Base-by-base conservation (phyloP, 805 yeast species). In the Starmerella lactis-condensi region DNA sequence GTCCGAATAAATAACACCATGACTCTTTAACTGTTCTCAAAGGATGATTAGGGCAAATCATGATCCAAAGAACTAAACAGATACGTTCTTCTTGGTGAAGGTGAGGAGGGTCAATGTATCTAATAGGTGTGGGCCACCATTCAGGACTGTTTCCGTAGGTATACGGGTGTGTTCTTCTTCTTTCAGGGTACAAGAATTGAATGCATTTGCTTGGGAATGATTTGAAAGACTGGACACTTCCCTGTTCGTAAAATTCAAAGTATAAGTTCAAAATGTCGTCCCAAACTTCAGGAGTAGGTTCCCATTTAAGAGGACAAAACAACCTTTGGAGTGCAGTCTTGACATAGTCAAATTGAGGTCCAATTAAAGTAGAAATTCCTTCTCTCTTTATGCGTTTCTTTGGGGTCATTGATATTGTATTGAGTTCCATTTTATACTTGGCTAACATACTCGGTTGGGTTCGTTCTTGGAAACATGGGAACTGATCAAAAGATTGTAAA, bases 21-120 rank as follows among this genome's bases (percentile, higher is more conserved):
- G n/a, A n/a, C n/a, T n/a, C n/a, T n/a, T n/a, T n/a, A n/a, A n/a
- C n/a, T n/a, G n/a, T n/a, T n/a, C n/a, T n/a, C n/a, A n/a, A n/a
- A 21, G 23, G 11, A 21, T 21, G 23, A 11, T 21, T n/a, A 11
- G 23, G 23, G 23, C 23, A 21, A 11, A 21, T 11, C 6, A 26
- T 12, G 12, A 27, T 8, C 38, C 38, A 36, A 3, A 28, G n/a
- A 3, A 29, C 3, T 11, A 36, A 12, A 12, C 26, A 29, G 4
- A 15, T 3, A 3, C 38, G 28, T 10, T 30, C 28, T 10, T n/a
- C 16, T 2, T 14, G 3, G 6, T 3, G 6, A 6, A 34, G n/a
- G 19, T 36, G 39, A 11, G 31, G 22, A 4, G 39, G 37, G 14
- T 36, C 39, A 4, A 2, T 12, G 27, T 33, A 36, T 4, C 19